phyloP scores from a whole-genome alignment of 495 filamentous ascomycete genomes.

The Aspergillus kassunensis region DNA sequence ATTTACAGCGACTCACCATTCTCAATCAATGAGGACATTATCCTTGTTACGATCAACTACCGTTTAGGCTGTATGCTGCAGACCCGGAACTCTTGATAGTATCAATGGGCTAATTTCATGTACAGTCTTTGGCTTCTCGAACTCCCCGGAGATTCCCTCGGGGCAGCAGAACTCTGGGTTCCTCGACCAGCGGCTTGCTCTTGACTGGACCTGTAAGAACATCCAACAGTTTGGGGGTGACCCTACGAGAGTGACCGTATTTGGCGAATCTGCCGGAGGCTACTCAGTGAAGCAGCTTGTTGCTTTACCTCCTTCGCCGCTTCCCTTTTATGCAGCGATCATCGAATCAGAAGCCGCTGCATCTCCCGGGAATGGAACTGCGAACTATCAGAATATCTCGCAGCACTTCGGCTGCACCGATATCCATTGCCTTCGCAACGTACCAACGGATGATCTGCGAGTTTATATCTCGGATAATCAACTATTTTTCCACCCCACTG shows the following conservation, averaged over 20 bases:
- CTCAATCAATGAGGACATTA: slow-evolving; percentile 25
- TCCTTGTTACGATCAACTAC: slow-evolving; percentile 27
- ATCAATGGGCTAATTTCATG: not conserved
- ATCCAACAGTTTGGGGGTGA: slow-evolving; percentile 35
- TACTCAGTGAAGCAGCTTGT: slow-evolving; percentile 19
- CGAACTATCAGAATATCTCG: not conserved
- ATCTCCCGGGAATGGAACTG: slow-evolving; percentile 12
- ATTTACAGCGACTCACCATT: slow-evolving; percentile 25
- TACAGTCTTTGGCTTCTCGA: too few relatives aligned
- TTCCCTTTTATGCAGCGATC: slow-evolving; percentile 26
- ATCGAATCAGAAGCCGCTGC: slow-evolving; percentile 15
- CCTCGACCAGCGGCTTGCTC: slow-evolving; percentile 33
- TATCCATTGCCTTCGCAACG: slow-evolving; percentile 8
- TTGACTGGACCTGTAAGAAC: slow-evolving; percentile 33
- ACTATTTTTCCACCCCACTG: slow-evolving; percentile 1
- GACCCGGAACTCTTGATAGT: not conserved
- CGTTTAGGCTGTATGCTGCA: slow-evolving; percentile 16
- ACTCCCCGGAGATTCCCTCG: not conserved
- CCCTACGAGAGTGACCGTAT: slow-evolving; percentile 12
- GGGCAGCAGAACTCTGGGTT: not conserved
- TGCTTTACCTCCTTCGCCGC: slow-evolving; percentile 6
- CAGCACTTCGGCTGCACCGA: not conserved
- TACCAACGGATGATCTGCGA: too few relatives aligned
- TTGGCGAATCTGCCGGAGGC: slow-evolving; percentile 24
- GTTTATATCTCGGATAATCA: not conserved